A percentile compares a stretch with the other conserved stretches of the same genome.
Evolutionary conservation across 2,329 filamentous ascomycete genomes (phyloP).

Genomic region (Trichoderma breve): DNA sequence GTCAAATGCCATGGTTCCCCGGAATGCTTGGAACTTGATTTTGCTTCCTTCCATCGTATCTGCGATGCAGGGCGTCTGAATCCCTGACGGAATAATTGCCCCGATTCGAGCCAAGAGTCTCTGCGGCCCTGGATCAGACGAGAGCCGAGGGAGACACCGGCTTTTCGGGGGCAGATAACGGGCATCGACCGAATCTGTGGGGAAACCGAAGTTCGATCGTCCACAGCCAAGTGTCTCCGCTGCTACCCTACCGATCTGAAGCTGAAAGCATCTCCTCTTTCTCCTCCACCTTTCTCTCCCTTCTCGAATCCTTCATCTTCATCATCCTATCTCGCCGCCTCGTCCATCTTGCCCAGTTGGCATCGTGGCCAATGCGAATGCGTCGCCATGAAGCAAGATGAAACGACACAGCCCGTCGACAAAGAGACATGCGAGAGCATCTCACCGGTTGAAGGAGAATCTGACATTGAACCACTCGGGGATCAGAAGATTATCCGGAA

Average conservation of each 20-base stretch:
- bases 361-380: neutral
- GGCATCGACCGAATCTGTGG: slow-evolving; percentile 22
- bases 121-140: neutral
- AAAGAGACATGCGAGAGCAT: neutral
- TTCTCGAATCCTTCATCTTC: neutral
- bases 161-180: slow-evolving; percentile 10
- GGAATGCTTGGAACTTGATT: neutral
- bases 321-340: neutral
- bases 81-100: neutral
- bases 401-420: neutral
- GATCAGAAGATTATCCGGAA: neutral
- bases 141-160: neutral
- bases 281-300: neutral
- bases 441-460: neutral
- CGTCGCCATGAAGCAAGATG: slow-evolving; percentile 19
- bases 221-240: slow-evolving; percentile 12
- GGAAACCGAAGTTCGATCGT: slow-evolving; percentile 19
- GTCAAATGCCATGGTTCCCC: neutral
- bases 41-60: neutral
- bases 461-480: neutral
- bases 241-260: slow-evolving; percentile 13
- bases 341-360: neutral
- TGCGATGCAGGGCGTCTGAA: neutral
- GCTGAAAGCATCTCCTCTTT: neutral
- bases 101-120: neutral